Percentiles rank a stretch among this genome's conserved stretches.
Evolutionary conservation across 306 rosid species (phyloP).

Genomic region (Acacia crassicarpa): DNA sequence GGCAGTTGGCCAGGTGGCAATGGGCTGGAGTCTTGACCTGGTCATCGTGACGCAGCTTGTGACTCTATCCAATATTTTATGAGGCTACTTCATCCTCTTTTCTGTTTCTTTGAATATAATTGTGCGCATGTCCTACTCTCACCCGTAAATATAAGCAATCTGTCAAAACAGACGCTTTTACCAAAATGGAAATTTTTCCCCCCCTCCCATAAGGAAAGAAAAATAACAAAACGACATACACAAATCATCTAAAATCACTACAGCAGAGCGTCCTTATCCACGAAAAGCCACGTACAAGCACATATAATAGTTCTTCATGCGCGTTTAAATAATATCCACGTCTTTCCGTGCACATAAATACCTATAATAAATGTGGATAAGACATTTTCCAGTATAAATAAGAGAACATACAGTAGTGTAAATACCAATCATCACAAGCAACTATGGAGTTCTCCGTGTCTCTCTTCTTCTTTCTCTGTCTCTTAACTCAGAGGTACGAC

Average conservation of each 20-base stretch:
- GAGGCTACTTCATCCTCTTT: neutral
- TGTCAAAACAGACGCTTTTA: too few relatives aligned
- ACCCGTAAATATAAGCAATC: too few relatives aligned
- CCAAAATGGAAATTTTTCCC: too few relatives aligned
- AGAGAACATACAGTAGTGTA: neutral
- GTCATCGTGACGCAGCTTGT: neutral
- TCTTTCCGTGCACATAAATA: neutral
- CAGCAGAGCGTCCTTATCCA: too few relatives aligned
- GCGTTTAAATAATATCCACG: neutral
- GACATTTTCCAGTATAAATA: neutral
- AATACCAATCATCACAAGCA: neutral
- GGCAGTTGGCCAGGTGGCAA: neutral
- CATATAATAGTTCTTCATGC: too few relatives aligned
- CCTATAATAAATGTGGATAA: neutral
- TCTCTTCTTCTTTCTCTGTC: conserved; percentile 27
- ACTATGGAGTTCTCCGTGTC: conserved; percentile 32
- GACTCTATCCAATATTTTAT: neutral
- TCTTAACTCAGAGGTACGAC: conserved; percentile 41
- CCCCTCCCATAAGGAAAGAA: too few relatives aligned
- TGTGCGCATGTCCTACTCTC: too few relatives aligned
- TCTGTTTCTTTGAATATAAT: neutral
- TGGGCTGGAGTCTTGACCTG: too few relatives aligned
- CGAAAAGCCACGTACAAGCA: too few relatives aligned
- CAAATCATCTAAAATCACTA: too few relatives aligned
- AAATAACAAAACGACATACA: too few relatives aligned